A percentile compares a stretch with the other conserved stretches of the same genome.
Evolutionary conservation across 1,284 basidiomycete genomes (phyloP).

Genomic region (Heterobasidion occidentale): DNA sequence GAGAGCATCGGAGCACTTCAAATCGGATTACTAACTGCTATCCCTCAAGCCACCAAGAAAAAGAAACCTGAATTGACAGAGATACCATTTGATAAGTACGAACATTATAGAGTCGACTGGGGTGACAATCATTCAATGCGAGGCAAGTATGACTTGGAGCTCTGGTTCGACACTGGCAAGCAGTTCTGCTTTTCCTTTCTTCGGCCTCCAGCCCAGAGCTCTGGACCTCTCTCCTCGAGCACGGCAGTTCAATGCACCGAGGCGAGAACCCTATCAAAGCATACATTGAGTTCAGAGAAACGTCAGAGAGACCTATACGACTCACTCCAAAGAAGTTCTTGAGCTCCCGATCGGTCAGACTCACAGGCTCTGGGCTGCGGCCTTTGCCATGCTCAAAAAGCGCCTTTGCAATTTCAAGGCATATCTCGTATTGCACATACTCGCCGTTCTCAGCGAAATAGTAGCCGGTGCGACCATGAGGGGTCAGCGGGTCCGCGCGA

Average conservation of each 20-base stretch:
- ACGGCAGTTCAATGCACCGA: not conserved
- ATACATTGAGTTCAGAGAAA: not conserved
- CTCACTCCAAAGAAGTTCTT: not conserved
- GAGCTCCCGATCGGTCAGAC: constrained; percentile 25
- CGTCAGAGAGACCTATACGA: not conserved
- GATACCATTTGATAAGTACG: too few species aligned
- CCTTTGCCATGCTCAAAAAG: constrained; percentile 32
- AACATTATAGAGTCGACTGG: too few species aligned
- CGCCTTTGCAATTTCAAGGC: constrained; percentile 29
- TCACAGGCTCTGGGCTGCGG: constrained; percentile 9
- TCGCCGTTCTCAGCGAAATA: constrained; percentile 17
- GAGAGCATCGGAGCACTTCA: too few species aligned
- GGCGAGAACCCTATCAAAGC: not conserved
- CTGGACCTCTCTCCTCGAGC: not conserved
- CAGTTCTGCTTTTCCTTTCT: not conserved
- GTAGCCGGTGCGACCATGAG: constrained; percentile 16
- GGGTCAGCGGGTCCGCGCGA: constrained; percentile 4
- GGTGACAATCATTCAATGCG: too few species aligned
- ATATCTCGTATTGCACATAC: constrained; percentile 28
- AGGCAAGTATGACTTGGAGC: not conserved
- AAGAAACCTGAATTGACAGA: too few species aligned
- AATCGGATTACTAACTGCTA: too few species aligned
- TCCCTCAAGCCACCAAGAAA: too few species aligned
- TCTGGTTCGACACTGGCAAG: not conserved
- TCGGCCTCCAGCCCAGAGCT: not conserved